A percentile compares a stretch with the other conserved stretches of the same genome.
phyloP scores from a whole-genome alignment of 2,329 filamentous ascomycete genomes.

The Rhynchosporium agropyri region DNA sequence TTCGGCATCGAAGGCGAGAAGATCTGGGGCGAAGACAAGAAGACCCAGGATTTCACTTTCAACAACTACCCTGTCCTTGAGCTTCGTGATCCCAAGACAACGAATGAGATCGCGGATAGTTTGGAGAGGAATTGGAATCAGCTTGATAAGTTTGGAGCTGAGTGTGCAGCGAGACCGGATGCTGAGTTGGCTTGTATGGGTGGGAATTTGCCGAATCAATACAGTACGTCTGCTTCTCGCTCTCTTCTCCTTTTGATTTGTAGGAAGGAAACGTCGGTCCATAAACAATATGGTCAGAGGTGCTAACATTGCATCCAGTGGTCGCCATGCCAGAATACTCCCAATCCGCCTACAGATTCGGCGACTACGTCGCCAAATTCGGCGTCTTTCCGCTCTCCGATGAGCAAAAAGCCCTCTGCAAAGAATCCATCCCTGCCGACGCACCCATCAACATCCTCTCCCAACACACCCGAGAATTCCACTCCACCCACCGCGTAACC shows the following conservation, averaged over 20 bases:
- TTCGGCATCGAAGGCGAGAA: conserved; percentile 30
- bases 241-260: background rate
- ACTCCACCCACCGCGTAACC: conserved; percentile 28
- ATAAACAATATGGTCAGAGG: background rate
- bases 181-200: conserved; percentile 25
- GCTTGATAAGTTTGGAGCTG: conserved; percentile 27
- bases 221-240: conserved; percentile 16
- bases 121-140: conserved; percentile 30
- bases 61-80: conserved; percentile 30
- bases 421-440: conserved; percentile 20
- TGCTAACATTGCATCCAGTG: conserved; percentile 12
- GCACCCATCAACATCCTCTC: conserved; percentile 30
- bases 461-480: conserved; percentile 23
- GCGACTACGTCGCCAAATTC: conserved; percentile 30
- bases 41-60: conserved; percentile 31
- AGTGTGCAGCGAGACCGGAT: conserved; percentile 26
- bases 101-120: conserved; percentile 29
- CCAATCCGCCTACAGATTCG: conserved; percentile 29
- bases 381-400: conserved; percentile 26
- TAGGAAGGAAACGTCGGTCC: background rate
- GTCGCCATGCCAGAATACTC: conserved; percentile 31
- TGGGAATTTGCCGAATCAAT: conserved; percentile 21
- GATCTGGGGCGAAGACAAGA: conserved; percentile 31
- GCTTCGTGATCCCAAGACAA: conserved; percentile 27
- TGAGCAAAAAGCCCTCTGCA: conserved; percentile 26